Evolutionary conservation across 1,284 basidiomycete genomes (phyloP).

Genomic region (Somion occarium): DNA sequence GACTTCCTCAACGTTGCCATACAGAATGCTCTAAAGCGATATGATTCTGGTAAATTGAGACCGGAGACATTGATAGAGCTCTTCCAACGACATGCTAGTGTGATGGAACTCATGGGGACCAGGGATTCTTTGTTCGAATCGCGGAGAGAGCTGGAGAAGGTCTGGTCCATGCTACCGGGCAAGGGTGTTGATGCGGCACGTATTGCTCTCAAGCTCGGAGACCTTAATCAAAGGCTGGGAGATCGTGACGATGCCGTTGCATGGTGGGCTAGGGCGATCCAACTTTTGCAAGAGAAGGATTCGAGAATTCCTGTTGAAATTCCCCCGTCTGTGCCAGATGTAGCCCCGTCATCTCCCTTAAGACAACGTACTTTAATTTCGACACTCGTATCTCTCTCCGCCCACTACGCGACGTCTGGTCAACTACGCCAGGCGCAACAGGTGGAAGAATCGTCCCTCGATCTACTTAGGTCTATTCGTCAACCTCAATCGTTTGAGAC

Average conservation of each 20-base stretch:
- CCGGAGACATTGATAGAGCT: slow-evolving; percentile 57
- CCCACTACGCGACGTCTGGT: slow-evolving; percentile 62
- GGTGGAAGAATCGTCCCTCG: slow-evolving; percentile 62
- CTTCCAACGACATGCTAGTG: slow-evolving; percentile 53
- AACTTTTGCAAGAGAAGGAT: slow-evolving; percentile 32
- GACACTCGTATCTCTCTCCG: slow-evolving; percentile 67
- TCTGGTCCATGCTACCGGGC: slow-evolving; percentile 45
- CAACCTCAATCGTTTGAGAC: slow-evolving; percentile 40
- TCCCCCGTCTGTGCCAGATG: slow-evolving; percentile 32
- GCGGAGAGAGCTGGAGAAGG: slow-evolving; percentile 57
- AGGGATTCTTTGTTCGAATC: slow-evolving; percentile 52
- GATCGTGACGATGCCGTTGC: slow-evolving; percentile 47
- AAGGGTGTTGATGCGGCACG: slow-evolving; percentile 45
- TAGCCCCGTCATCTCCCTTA: slow-evolving; percentile 52
- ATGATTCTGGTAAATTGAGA: slow-evolving; percentile 34
- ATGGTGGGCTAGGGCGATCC: slow-evolving; percentile 65
- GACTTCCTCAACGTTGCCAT: slow-evolving; percentile 52
- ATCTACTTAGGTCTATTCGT: slow-evolving; percentile 61
- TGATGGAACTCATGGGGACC: slow-evolving; percentile 67
- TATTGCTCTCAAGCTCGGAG: slow-evolving; percentile 61
- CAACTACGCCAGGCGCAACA: slow-evolving; percentile 63
- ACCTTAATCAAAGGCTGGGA: slow-evolving; percentile 53
- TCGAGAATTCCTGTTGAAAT: slow-evolving; percentile 5
- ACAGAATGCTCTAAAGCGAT: slow-evolving; percentile 38
- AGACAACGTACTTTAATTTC: slow-evolving; percentile 65